Percentiles rank a stretch among this genome's conserved stretches.
Evolutionary conservation across 768 basidiomycete genomes (phyloP).

Genomic region (Kwoniella sp.): DNA sequence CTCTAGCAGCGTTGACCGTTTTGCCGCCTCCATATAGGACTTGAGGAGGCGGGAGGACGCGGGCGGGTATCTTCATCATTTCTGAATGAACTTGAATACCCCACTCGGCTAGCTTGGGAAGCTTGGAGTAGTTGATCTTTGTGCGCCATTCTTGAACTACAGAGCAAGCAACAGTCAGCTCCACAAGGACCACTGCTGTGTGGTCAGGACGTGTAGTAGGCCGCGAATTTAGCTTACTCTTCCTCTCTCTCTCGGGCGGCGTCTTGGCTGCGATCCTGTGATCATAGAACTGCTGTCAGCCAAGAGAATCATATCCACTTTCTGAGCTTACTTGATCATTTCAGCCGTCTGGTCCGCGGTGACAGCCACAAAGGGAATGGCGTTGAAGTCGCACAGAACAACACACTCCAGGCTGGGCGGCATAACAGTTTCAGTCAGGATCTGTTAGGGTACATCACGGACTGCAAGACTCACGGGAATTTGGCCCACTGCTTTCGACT

Average conservation of each 20-base stretch:
- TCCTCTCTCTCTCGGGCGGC: constrained; percentile 40
- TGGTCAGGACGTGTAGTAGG: no score
- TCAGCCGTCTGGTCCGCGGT: constrained; percentile 41
- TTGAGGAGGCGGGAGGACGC: constrained; percentile 45
- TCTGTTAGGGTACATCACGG: background rate
- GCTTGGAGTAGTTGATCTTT: constrained; percentile 42
- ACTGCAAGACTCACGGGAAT: constrained; percentile 36
- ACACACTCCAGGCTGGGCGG: constrained; percentile 43
- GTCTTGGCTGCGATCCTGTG: constrained; percentile 40
- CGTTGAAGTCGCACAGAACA: constrained; percentile 44
- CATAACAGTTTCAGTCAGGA: background rate
- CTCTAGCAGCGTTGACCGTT: constrained; percentile 23
- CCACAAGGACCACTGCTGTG: background rate
- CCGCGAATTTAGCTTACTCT: constrained; percentile 29
- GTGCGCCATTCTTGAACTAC: constrained; percentile 48
- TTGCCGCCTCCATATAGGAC: constrained; percentile 39
- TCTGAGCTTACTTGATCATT: constrained; percentile 43
- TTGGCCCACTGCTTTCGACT: constrained; percentile 25
- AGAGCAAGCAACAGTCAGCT: background rate
- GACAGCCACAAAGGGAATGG: constrained; percentile 37
- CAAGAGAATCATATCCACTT: background rate
- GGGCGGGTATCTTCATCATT: constrained; percentile 46
- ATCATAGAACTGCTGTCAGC: no score
- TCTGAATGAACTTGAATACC: constrained; percentile 37
- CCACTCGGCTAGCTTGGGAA: constrained; percentile 50